Percentiles rank a stretch among this genome's conserved stretches.
phyloP scores from a whole-genome alignment of 139 green algal genomes.

The Protoeuglena noctilucae region DNA sequence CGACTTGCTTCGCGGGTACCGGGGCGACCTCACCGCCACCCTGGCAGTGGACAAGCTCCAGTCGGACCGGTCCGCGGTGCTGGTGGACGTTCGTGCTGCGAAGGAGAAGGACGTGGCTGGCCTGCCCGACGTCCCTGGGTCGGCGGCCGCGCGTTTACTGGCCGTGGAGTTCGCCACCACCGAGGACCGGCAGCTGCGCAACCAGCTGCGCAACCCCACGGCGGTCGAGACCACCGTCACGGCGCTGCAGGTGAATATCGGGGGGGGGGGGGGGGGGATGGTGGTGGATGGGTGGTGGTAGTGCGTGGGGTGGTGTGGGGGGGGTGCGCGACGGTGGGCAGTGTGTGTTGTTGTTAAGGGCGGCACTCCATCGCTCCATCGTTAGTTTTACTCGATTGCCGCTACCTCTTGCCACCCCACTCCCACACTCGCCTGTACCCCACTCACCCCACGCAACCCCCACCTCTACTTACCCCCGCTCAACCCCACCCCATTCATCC shows the following conservation, averaged over 20 bases:
- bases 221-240: neutral
- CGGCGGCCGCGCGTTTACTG: neutral
- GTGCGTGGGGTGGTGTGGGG: too few species aligned
- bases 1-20: neutral
- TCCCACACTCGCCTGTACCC: too few species aligned
- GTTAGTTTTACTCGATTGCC: too few species aligned
- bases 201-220: neutral
- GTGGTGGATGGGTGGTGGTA: too few species aligned
- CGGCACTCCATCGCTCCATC: too few species aligned
- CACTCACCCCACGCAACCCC: too few species aligned
- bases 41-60: neutral
- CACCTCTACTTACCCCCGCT: too few species aligned
- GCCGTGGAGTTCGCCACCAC: neutral
- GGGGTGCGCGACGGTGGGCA: too few species aligned
- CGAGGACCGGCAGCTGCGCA: neutral
- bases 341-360: too few species aligned
- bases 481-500: too few species aligned
- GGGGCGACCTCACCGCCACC: neutral
- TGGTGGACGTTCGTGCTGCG: neutral
- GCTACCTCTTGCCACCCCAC: too few species aligned
- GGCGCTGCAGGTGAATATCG: neutral
- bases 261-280: too few species aligned
- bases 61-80: neutral
- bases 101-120: neutral
- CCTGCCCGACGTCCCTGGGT: neutral